Conservation (phyloP, 805 yeast species). For the Tetrapisispora phaffii region DNA sequence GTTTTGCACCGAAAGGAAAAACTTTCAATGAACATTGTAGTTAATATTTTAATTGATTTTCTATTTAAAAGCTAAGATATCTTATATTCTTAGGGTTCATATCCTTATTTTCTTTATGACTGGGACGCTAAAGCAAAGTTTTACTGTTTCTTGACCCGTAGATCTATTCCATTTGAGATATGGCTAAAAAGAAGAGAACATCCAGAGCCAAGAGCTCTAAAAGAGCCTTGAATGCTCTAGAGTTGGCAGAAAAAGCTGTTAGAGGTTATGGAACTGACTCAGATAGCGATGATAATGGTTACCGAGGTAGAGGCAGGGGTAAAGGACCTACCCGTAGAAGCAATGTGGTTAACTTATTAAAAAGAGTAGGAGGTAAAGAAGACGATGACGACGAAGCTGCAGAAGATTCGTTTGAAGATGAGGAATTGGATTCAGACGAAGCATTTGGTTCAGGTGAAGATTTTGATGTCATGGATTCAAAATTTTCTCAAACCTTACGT, state of each 20-base stretch:
- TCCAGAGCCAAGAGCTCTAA: conserved; percentile 22
- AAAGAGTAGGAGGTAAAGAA: conserved; percentile 8
- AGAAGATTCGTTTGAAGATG: conserved; percentile 41
- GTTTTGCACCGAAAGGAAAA: no score
- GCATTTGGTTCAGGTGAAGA: conserved; percentile 79
- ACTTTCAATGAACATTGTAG: no score
- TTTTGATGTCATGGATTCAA: conserved; percentile 51
- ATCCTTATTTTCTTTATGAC: no score
- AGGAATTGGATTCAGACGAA: conserved; percentile 76
- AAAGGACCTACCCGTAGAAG: conserved; percentile 18
- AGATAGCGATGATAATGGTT: conserved; percentile 21
- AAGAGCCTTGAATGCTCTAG: conserved; percentile 43
- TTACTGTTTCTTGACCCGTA: background rate
- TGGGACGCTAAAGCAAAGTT: no score
- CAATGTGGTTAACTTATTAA: conserved; percentile 32
- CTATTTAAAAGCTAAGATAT: no score
- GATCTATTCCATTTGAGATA: conserved; percentile 3
- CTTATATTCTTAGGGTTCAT: no score
- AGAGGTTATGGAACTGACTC: conserved; percentile 25
- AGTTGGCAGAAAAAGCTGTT: conserved; percentile 37
- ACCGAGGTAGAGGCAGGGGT: background rate
- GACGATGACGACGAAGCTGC: conserved; percentile 20
- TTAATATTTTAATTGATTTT: no score
- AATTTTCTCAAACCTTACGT: conserved; percentile 59
- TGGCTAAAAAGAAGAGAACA: conserved; percentile 24